A percentile compares a stretch with the other conserved stretches of the same genome.
These are phyloP conservation scores for Graphiopsis chlorocephala DNA, from an alignment of 2,329 filamentous ascomycete genomes.

Conservation along the genomic window DNA sequence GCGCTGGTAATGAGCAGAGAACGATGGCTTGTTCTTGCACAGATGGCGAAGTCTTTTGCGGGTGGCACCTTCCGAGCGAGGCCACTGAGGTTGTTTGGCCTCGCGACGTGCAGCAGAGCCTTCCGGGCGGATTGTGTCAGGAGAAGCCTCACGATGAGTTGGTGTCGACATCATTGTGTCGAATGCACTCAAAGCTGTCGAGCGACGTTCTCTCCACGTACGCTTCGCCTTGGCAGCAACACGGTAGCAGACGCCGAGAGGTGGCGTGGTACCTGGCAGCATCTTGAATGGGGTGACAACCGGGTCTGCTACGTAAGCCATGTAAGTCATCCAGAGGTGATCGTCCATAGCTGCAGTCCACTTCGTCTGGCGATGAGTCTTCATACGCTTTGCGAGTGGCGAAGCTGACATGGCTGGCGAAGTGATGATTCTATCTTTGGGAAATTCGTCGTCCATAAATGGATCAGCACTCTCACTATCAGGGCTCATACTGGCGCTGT, in stretches of 20 bases:
- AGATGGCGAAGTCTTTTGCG: slow-evolving; percentile 57
- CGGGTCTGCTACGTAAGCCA: slow-evolving; percentile 63
- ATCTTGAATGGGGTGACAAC: slow-evolving; percentile 66
- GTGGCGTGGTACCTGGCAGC: slow-evolving; percentile 61
- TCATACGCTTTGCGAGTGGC: slow-evolving; percentile 42
- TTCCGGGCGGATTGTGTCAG: slow-evolving; percentile 42
- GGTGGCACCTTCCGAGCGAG: slow-evolving; percentile 57
- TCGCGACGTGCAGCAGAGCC: slow-evolving; percentile 37
- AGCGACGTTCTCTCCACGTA: slow-evolving; percentile 54
- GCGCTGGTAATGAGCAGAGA: slow-evolving; percentile 63
- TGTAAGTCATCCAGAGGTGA: slow-evolving; percentile 65
- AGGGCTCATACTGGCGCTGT: slow-evolving; percentile 55
- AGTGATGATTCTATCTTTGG: slow-evolving; percentile 26
- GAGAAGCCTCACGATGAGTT: slow-evolving; percentile 37
- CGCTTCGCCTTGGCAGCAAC: slow-evolving; percentile 61
- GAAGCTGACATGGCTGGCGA: slow-evolving; percentile 26
- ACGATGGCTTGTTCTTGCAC: slow-evolving; percentile 60
- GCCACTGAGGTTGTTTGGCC: slow-evolving; percentile 47
- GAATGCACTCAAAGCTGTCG: slow-evolving; percentile 29
- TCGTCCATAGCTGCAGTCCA: slow-evolving; percentile 65
- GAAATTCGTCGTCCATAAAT: slow-evolving; percentile 40
- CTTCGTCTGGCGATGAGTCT: slow-evolving; percentile 40
- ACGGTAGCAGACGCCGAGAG: slow-evolving; percentile 62
- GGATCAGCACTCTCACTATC: slow-evolving; percentile 59
- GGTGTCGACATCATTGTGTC: slow-evolving; percentile 23